phyloP scores from a whole-genome alignment of 352 stramenopile genomes.

The Plasmopara muralis region DNA sequence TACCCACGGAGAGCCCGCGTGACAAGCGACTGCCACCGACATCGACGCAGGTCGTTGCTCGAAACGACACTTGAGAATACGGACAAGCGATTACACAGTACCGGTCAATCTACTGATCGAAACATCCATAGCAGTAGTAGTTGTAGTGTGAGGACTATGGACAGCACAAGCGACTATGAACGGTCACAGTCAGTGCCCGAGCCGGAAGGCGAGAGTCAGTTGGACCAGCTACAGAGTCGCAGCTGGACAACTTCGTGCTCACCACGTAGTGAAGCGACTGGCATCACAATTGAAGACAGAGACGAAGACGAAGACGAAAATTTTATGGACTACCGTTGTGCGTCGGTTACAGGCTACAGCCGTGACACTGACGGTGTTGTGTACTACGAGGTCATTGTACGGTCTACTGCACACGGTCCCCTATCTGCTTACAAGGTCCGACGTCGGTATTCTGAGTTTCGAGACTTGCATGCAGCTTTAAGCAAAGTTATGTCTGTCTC shows the following conservation, averaged over 20 bases:
- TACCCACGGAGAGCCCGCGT: slow-evolving; percentile 34
- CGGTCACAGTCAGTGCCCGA: slow-evolving; percentile 24
- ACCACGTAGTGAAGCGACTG: slow-evolving; percentile 18
- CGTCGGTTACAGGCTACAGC: slow-evolving; percentile 66
- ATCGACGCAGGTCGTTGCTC: slow-evolving; percentile 31
- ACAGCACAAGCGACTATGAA: slow-evolving; percentile 16
- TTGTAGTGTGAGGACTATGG: slow-evolving; percentile 15
- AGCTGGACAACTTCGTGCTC: slow-evolving; percentile 25
- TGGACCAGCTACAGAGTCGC: slow-evolving; percentile 11
- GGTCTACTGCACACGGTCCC: slow-evolving; percentile 50
- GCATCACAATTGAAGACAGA: slow-evolving; percentile 11
- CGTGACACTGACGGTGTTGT: slow-evolving; percentile 65
- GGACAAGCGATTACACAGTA: slow-evolving; percentile 18
- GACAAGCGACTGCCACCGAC: slow-evolving; percentile 14
- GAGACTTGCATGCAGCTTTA: slow-evolving; percentile 44
- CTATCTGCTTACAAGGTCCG: slow-evolving; percentile 75
- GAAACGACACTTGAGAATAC: slow-evolving; percentile 28
- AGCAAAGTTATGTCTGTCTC: slow-evolving; percentile 46
- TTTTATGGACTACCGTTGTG: slow-evolving; percentile 62
- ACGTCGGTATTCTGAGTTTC: slow-evolving; percentile 71
- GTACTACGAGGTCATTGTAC: slow-evolving; percentile 76
- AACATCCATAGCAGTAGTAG: slow-evolving; percentile 15
- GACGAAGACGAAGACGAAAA: slow-evolving; percentile 48
- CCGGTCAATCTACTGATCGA: slow-evolving; percentile 12
- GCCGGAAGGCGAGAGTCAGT: slow-evolving; percentile 25